Percentiles rank a stretch among this genome's conserved stretches.
These are phyloP conservation scores for Alternaria brassicae DNA, from an alignment of 2,329 filamentous ascomycete genomes.

Conservation along the genomic window DNA sequence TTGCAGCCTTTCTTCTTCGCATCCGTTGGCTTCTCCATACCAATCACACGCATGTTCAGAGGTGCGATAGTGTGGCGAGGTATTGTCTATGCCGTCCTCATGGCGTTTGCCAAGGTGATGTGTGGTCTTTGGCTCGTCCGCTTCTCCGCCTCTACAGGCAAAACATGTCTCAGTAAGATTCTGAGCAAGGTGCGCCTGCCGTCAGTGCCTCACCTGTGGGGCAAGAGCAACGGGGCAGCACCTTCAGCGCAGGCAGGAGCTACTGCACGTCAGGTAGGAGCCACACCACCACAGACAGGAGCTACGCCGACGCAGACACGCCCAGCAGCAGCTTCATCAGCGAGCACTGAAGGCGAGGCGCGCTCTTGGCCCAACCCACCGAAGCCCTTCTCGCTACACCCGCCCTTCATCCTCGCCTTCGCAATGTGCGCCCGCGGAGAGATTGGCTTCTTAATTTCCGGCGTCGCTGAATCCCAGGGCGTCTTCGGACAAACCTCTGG, in stretches of 20 bases:
- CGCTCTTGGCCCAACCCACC: constrained; percentile 32
- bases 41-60: constrained; percentile 72
- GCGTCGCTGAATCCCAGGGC: constrained; percentile 65
- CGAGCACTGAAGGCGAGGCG: constrained; percentile 8
- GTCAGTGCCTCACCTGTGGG: constrained; percentile 34
- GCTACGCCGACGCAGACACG: not conserved
- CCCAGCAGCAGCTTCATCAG: constrained; percentile 1
- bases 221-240: constrained; percentile 20
- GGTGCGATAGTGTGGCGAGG: constrained; percentile 73
- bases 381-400: constrained; percentile 70
- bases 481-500: constrained; percentile 49
- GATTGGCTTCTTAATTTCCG: constrained; percentile 78
- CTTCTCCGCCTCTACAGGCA: constrained; percentile 33
- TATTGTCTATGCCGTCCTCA: constrained; percentile 73
- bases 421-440: constrained; percentile 82
- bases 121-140: constrained; percentile 53
- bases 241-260: not conserved
- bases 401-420: constrained; percentile 69
- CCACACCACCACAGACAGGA: not conserved
- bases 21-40: constrained; percentile 79
- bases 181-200: constrained; percentile 26
- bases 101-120: constrained; percentile 62
- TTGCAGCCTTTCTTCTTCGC: constrained; percentile 78
- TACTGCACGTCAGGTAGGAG: not conserved
- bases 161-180: constrained; percentile 7